Evolutionary conservation across 345 rosid species (phyloP), one percentile per base, ranked within the genome.

Genomic region (Dimocarpus longan): DNA sequence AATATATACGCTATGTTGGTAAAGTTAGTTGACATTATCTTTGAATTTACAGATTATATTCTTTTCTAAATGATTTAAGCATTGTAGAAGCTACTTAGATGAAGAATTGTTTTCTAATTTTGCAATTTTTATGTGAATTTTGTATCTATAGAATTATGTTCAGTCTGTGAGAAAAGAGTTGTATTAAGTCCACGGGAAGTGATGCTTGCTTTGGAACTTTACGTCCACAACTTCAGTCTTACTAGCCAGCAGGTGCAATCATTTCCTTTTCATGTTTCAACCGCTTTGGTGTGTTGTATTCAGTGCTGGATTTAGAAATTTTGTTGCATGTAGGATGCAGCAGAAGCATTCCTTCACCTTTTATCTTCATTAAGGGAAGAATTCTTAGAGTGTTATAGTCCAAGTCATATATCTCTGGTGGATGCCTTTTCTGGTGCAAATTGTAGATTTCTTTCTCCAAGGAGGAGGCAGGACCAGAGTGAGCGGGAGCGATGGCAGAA

Each of bases 291-390:
- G 39, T 72, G 63, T 39, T 72, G 6, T 39, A 63, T 71, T 22
- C 24, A 21, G 19, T 73, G 44, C 60, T 65, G 70, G 76, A 86
- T 50, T 78, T 52, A 64, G 75, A 21, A 60, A 11, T 65, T 63
- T 63, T 67, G 64, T 74, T 79, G 66, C 68, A 63, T 46, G 54
- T 82, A 95, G 99, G 98, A 95, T 87, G 97, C 98, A 62, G 93
- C 88, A 28, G 98, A 95, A 90, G 99, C 98, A 24, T 85, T 95
- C 81, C 93, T 91, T 87, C 96, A 89, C 86, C 86, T 95, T 15
- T 81, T 91, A 40, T 89, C 92, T 54, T 92, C 96, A 74, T 78
- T 95, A 83, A 90, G 95, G 85, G 88, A 90, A 80, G 96, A 95
- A 87, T 84, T 88, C 80, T 84, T 86, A 1, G 87, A 85, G 78